Conservation (phyloP, 768 basidiomycete species). For the Amanita molliuscula region DNA sequence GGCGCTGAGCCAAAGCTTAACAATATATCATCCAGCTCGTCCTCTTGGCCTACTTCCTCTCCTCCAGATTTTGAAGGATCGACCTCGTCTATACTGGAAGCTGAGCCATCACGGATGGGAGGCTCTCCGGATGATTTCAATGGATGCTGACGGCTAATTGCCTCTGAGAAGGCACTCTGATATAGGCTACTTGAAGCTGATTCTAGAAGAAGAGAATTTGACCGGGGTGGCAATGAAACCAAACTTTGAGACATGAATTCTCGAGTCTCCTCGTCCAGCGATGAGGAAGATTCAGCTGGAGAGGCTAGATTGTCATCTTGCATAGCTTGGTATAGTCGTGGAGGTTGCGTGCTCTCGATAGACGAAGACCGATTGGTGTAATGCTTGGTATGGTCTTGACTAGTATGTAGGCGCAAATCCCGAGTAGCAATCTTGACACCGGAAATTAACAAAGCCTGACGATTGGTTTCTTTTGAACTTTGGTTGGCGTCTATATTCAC, state of each 20-base stretch:
- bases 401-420: constrained; percentile 21
- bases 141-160: background rate
- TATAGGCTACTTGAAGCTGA: constrained; percentile 65
- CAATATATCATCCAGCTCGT: constrained; percentile 29
- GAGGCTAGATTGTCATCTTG: constrained; percentile 22
- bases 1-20: constrained; percentile 57
- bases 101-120: background rate
- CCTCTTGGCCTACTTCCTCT: background rate
- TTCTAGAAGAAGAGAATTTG: constrained; percentile 29
- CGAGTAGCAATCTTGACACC: constrained; percentile 31
- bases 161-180: constrained; percentile 53
- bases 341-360: constrained; percentile 7
- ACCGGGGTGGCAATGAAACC: constrained; percentile 42
- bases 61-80: background rate
- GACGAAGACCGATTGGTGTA: background rate
- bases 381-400: background rate
- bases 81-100: background rate
- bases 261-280: constrained; percentile 55
- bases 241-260: constrained; percentile 71
- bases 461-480: constrained; percentile 16
- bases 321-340: constrained; percentile 17
- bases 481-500: constrained; percentile 6
- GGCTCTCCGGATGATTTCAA: background rate
- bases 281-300: constrained; percentile 44
- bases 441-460: constrained; percentile 42